phyloP scores from a whole-genome alignment of 192 early-diverging fungal species.

The Coemansia sp. region DNA sequence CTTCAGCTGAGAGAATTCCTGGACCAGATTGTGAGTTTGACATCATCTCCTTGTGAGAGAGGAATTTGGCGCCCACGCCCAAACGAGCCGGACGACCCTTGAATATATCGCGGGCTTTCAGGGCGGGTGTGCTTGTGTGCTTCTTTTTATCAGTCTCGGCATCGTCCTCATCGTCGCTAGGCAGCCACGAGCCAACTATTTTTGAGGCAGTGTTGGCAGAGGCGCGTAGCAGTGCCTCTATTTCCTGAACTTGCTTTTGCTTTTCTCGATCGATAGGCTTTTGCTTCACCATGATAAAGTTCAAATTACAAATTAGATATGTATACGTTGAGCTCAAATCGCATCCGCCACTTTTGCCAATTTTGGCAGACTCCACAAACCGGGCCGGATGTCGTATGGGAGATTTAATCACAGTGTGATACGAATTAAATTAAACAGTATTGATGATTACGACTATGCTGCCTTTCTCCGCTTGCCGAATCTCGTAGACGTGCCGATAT shows the following conservation, averaged over 20 bases:
- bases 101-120: slow-evolving; percentile 44
- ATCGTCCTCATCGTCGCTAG: slow-evolving; percentile 14
- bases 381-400: background rate
- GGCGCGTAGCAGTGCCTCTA: slow-evolving; percentile 51
- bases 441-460: slow-evolving; percentile 2
- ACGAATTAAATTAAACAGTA: background rate
- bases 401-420: slow-evolving; percentile 4
- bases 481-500: slow-evolving; percentile 31
- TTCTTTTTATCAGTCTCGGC: slow-evolving; percentile 8
- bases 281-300: slow-evolving; percentile 26
- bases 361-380: background rate
- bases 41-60: slow-evolving; percentile 51
- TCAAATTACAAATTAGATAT: background rate
- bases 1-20: slow-evolving; percentile 26
- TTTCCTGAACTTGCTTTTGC: slow-evolving; percentile 43
- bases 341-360: background rate
- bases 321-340: background rate
- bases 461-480: slow-evolving; percentile 51
- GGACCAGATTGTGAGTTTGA: background rate
- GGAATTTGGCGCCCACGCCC: slow-evolving; percentile 52
- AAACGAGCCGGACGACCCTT: slow-evolving; percentile 47
- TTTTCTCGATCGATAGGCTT: slow-evolving; percentile 34
- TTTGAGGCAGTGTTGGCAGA: slow-evolving; percentile 48
- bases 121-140: background rate
- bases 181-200: slow-evolving; percentile 42